Percentiles rank a stretch among this genome's conserved stretches.
Conservation (phyloP, 805 yeast species). For the Yarrowia phangngaensis region DNA sequence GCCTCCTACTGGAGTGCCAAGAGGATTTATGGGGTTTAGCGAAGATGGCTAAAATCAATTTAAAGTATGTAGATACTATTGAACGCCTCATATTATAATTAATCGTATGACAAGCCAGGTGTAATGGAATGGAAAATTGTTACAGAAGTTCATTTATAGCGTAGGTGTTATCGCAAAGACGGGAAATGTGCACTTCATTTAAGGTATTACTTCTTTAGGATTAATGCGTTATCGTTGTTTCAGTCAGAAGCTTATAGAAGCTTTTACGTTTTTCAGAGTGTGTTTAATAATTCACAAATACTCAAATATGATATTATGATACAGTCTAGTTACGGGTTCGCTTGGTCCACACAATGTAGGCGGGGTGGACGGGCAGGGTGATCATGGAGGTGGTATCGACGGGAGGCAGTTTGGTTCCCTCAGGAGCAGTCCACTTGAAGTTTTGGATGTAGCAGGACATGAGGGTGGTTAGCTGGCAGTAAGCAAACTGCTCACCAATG, state of each 20-base stretch:
- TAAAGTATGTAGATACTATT: too few relatives aligned
- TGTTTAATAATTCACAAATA: neutral
- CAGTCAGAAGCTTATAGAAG: too few relatives aligned
- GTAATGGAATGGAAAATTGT: too few relatives aligned
- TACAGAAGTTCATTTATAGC: too few relatives aligned
- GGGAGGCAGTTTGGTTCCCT: constrained; percentile 43
- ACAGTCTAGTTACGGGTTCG: constrained; percentile 27
- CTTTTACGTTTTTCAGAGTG: constrained; percentile 24
- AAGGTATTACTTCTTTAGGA: too few relatives aligned
- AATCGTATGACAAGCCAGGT: too few relatives aligned
- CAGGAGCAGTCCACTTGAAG: constrained; percentile 68
- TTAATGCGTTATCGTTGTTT: too few relatives aligned
- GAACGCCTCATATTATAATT: too few relatives aligned
- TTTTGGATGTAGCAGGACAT: constrained; percentile 70
- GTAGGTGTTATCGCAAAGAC: too few relatives aligned
- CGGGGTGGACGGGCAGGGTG: constrained; percentile 76
- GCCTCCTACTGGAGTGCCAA: constrained; percentile 32
- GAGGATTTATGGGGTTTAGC: constrained; percentile 26
- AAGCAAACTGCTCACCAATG: constrained; percentile 98
- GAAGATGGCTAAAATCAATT: neutral
- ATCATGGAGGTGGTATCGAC: constrained; percentile 90
- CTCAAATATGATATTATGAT: constrained; percentile 4
- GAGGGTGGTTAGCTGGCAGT: constrained; percentile 83
- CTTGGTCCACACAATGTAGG: constrained; percentile 36
- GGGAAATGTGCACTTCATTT: too few relatives aligned